A percentile compares a stretch with the other conserved stretches of the same genome.
Evolutionary conservation across 768 basidiomycete species (phyloP).

Genomic region (Royoungia palumana): DNA sequence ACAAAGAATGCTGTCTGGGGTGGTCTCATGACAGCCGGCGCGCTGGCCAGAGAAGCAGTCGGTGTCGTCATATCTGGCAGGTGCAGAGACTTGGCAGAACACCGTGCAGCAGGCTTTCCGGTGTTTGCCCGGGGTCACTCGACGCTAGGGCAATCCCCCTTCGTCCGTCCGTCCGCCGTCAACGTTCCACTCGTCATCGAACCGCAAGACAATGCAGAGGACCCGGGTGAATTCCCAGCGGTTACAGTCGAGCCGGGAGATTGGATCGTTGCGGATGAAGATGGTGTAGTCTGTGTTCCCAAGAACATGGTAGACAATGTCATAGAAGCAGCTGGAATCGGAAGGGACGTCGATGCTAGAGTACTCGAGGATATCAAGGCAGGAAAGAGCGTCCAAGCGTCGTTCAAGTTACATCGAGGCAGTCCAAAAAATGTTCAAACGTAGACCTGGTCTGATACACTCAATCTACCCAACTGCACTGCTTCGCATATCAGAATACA

Average conservation of each 20-base stretch:
- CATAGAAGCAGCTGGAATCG: conserved; percentile 52
- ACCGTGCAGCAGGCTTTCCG: conserved; percentile 64
- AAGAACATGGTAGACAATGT: conserved; percentile 50
- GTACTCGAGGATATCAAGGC: conserved; percentile 74
- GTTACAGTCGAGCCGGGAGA: conserved; percentile 70
- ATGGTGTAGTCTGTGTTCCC: conserved; percentile 86
- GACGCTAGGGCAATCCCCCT: conserved; percentile 82
- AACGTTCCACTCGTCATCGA: conserved; percentile 59
- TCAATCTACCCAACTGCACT: too few relatives aligned
- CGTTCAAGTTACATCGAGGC: conserved; percentile 77
- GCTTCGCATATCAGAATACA: too few relatives aligned
- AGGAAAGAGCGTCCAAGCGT: conserved; percentile 70
- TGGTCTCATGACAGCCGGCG: conserved; percentile 87
- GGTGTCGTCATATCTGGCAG: conserved; percentile 84
- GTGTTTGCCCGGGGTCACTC: conserved; percentile 82
- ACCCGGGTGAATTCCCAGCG: conserved; percentile 44
- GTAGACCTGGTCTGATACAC: too few relatives aligned
- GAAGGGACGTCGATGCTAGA: conserved; percentile 60
- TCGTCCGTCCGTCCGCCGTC: conserved; percentile 75
- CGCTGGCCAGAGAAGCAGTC: conserved; percentile 60
- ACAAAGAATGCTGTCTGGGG: conserved; percentile 87
- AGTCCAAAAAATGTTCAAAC: too few relatives aligned
- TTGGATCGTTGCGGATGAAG: conserved; percentile 81
- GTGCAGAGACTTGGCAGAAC: conserved; percentile 81
- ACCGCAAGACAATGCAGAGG: conserved; percentile 29